Base-by-base conservation (phyloP, 495 filamentous ascomycete genomes). In the Tuber umbilicatum region DNA sequence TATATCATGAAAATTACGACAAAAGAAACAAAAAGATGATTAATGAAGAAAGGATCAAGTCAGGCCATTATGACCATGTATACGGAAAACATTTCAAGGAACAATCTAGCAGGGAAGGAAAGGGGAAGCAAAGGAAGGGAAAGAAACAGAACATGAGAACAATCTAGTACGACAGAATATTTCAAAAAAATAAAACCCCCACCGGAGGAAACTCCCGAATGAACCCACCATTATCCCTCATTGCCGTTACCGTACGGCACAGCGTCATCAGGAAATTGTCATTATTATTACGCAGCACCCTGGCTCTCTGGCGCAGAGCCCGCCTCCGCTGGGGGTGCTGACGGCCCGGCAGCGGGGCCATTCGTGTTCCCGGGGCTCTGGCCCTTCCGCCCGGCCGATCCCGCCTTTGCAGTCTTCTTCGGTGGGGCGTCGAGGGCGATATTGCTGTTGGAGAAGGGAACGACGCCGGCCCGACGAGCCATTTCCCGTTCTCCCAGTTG, bases 401-500 rank as follows among this genome's bases (percentile, higher is more conserved):
- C 45, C 6, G 27, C 27, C 4, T 16, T 64, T 7, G 27, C 41
- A 5, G 40, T 35, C 43, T 72, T 81, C 73, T 81, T 81, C 14
- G 79, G 79, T 35, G 88, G 84, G 37, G 88, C 87, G 80, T 90
- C 89, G 72, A 89, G 85, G 38, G 88, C 85, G 69, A 87, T 84
- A 70, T 86, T 88, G 45, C 90, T 90, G 60, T 91, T 85, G 40
- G 90, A 88, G 82, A 94, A 96, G 4, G 92, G 92, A 55, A 92
- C 88, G 43, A 92, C 91, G 27, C 93, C 92, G n/a, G 93, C 93
- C 73, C 93, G 91, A 73, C 90, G 87, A 43, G 93, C 93, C 92
- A 99, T 97, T 74, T 97, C 95, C 78, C 88, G 85, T 83, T 97
- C 94, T 71, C 95, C 95, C 31, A 99, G 84, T 80, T 96, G 91